Evolutionary conservation across 768 basidiomycete species (phyloP), one percentile per base, ranked within the genome.

Genomic region (Calocybe gangraenosa): DNA sequence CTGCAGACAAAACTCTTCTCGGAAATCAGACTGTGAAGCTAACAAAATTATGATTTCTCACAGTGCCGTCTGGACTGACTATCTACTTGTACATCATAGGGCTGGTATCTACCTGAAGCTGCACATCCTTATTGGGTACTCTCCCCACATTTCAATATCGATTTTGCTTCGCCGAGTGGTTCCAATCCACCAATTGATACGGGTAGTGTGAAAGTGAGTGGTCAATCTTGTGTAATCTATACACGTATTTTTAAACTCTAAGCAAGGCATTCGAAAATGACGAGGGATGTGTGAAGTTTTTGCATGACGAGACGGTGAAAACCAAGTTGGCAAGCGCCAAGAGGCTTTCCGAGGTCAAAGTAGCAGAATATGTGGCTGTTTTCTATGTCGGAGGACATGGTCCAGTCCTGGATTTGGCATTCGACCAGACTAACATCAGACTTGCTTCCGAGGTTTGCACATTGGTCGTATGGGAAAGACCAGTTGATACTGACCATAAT

Each of bases 361-460:
- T 63, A 3, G 61, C 70, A 22, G 79, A 85, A 53, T 91, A 87
- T 58, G 80, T 75, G 42, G 88, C 81, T 11, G 67, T 92, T 44
- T 89, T 85, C 65, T 87, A 87, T 57, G 74, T 86, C 44, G 89
- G 88, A 33, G 87, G 89, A 23, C 85, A 88, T 56, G 86, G 86
- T 0, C 86, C 88, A 10, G 76, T 83, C 30, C 68, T 91, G 36
- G 88, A 91, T 61, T 73, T 91, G 31, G 64, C 87, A 1, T 53
- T 51, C 9, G 79, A 89, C 60, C 60, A 70, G 2, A 61, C 65
- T 34, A 84, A 84, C 59, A 71, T 68, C 51, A 70, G 74, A 53
- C 68, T 90, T 39, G 76, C 75, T 20, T 74, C 73, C 18, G 64
- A 80, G 47, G 84, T 78, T 54, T 48, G 70, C 61, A 3, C 11